Percentiles rank a stretch among this genome's conserved stretches.
Evolutionary conservation across 768 basidiomycete species (phyloP).

Genomic region (Naganishia vaughanmartiniae): DNA sequence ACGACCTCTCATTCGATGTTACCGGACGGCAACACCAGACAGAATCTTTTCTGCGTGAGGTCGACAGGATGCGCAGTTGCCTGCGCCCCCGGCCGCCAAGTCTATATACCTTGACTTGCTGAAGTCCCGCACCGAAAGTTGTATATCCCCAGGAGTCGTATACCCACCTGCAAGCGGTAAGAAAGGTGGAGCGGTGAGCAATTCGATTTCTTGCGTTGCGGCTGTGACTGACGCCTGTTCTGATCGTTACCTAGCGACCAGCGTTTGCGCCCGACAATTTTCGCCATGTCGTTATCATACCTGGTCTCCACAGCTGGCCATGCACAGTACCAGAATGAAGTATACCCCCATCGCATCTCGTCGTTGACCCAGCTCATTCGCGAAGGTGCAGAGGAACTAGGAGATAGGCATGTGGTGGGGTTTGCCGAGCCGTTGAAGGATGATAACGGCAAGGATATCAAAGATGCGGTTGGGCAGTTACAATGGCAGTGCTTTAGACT

Average conservation of each 20-base stretch:
- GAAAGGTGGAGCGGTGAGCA: no score
- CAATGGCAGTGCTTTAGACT: slow-evolving; percentile 42
- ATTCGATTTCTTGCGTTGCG: neutral
- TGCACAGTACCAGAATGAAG: slow-evolving; percentile 44
- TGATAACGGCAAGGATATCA: slow-evolving; percentile 10
- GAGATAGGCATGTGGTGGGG: slow-evolving; percentile 42
- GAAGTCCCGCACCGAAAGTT: no score
- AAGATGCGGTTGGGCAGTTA: neutral
- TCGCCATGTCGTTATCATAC: slow-evolving; percentile 38
- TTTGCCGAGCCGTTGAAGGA: slow-evolving; percentile 33
- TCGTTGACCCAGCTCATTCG: slow-evolving; percentile 42
- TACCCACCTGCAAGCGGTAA: no score
- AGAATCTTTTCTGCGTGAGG: neutral
- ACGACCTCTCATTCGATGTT: neutral
- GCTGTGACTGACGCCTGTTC: neutral
- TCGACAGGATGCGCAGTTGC: neutral
- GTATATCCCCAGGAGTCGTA: no score
- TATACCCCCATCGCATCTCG: slow-evolving; percentile 38
- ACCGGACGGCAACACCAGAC: neutral
- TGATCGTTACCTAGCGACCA: neutral
- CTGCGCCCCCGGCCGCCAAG: no score
- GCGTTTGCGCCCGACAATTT: neutral
- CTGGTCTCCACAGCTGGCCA: slow-evolving; percentile 48
- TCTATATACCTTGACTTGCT: neutral
- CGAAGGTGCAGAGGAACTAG: slow-evolving; percentile 41